Percentiles rank a stretch among this genome's conserved stretches.
Evolutionary conservation across 129 eudicot species (phyloP).

Genomic region (Saposhnikovia divaricata): DNA sequence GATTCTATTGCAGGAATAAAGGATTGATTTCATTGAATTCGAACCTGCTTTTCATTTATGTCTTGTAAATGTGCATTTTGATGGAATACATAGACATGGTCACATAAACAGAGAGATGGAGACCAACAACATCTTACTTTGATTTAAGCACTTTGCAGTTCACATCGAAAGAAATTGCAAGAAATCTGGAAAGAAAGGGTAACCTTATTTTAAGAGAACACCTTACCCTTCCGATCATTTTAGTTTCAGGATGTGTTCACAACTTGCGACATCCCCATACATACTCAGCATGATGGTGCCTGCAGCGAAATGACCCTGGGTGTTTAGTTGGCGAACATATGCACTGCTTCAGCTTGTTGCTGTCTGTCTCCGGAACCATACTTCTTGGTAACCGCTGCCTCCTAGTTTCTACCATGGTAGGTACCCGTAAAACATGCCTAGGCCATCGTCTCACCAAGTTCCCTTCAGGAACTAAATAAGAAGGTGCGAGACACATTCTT

Average conservation of each 20-base stretch:
- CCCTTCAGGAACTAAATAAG: slow-evolving; percentile 23
- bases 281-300: slow-evolving; percentile 45
- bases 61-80: neutral
- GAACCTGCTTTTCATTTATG: neutral
- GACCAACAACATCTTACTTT: neutral
- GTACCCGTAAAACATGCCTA: slow-evolving; percentile 20
- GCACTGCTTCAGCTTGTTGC: slow-evolving; percentile 31
- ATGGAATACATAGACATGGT: neutral
- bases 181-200: neutral
- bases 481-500: slow-evolving; percentile 40
- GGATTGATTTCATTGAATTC: neutral
- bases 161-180: neutral
- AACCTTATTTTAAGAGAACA: neutral
- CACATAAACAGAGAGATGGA: neutral
- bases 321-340: slow-evolving; percentile 66
- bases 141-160: neutral
- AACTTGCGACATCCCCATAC: slow-evolving; percentile 41
- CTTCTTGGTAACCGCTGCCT: slow-evolving; percentile 11
- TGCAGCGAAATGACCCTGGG: slow-evolving; percentile 71
- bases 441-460: slow-evolving; percentile 17
- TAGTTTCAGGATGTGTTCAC: slow-evolving; percentile 4
- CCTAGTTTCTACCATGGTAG: slow-evolving; percentile 9
- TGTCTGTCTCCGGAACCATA: slow-evolving; percentile 14
- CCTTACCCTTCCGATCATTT: neutral
- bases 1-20: neutral